Evolutionary conservation across 257 asterid genomes (phyloP).

Genomic region (Lantana camara): DNA sequence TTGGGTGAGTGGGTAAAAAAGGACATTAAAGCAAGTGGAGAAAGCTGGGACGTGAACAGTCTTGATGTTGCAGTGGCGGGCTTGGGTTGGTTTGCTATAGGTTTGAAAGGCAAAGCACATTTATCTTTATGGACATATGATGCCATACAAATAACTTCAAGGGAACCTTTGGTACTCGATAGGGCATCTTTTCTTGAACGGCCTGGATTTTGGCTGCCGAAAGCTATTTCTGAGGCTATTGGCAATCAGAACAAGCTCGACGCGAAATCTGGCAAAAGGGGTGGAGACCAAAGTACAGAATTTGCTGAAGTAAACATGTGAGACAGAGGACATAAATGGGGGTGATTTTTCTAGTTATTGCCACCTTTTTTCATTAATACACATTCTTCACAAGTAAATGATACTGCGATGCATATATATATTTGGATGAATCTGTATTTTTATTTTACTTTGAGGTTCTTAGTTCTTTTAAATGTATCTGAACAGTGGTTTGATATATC

Average conservation of each 20-base stretch:
- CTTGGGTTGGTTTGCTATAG: slow-evolving; percentile 87
- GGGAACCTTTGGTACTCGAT: slow-evolving; percentile 92
- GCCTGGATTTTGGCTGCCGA: slow-evolving; percentile 93
- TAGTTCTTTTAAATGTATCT: no score
- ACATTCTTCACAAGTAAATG: no score
- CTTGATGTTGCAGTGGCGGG: slow-evolving; percentile 81
- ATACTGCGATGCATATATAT: no score
- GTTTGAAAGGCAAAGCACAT: slow-evolving; percentile 86
- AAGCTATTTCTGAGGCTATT: slow-evolving; percentile 84
- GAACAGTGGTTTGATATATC: no score
- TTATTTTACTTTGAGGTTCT: no score
- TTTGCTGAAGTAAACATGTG: slow-evolving; percentile 23
- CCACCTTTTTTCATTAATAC: neutral
- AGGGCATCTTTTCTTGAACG: slow-evolving; percentile 75
- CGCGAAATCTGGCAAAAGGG: slow-evolving; percentile 54
- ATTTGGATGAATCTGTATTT: no score
- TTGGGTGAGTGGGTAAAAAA: slow-evolving; percentile 70
- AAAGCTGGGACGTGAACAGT: slow-evolving; percentile 89
- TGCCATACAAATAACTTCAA: slow-evolving; percentile 56
- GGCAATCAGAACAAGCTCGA: slow-evolving; percentile 66
- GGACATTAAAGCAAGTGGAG: slow-evolving; percentile 67
- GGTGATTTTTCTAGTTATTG: no score
- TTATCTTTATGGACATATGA: slow-evolving; percentile 72
- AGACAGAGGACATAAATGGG: no score
- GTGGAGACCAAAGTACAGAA: slow-evolving; percentile 30